Evolutionary conservation across 2,329 filamentous ascomycete species (phyloP), one percentile per base, ranked within the genome.

Genomic region (Hymenoscyphus albidus): DNA sequence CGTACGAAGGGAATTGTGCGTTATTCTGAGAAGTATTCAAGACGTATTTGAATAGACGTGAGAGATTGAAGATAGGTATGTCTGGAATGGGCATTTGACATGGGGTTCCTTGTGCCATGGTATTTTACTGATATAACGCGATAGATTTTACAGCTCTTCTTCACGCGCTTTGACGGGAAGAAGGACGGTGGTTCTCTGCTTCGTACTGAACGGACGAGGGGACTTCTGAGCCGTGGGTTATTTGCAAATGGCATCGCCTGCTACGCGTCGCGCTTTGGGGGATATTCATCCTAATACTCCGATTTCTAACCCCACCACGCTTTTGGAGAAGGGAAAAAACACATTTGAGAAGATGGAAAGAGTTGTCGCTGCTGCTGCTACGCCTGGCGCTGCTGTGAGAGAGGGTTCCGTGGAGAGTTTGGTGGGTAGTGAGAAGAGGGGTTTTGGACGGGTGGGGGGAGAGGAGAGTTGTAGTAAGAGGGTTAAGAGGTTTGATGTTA

Each of bases 261-360:
- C 71, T 51, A 59, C 64, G 66, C 66, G 69, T 61, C 61, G 59
- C 64, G 71, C 69, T 14, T 60, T 68, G 39, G 64, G 76, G 62
- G 81, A 91, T 88, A 86, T 97, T 93, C 77, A 97, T 97, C 61
- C 64, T 12, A 70, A 71, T 60, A 65, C 59, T n/a, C 32, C 59
- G 18, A 54, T 51, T 57, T n/a, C 18, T 5, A 35, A 16, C 16
- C 38, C 35, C 27, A 35, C 16, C 35, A 60, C 56, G 22, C 9
- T 18, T 32, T 40, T 38, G 1, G 18, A 22, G 7, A 35, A 22
- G 7, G 44, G 18, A 18, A 60, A 35, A 38, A 54, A 51, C 42
- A 55, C 39, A 59, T 16, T 5, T 16, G 44, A 18, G 6, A 42
- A 40, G 12, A 39, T 59, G 57, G 12, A 12, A n/a, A 51, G 22